Base-by-base conservation (phyloP, 441 rosid species). In the Macaranga tanarius region DNA sequence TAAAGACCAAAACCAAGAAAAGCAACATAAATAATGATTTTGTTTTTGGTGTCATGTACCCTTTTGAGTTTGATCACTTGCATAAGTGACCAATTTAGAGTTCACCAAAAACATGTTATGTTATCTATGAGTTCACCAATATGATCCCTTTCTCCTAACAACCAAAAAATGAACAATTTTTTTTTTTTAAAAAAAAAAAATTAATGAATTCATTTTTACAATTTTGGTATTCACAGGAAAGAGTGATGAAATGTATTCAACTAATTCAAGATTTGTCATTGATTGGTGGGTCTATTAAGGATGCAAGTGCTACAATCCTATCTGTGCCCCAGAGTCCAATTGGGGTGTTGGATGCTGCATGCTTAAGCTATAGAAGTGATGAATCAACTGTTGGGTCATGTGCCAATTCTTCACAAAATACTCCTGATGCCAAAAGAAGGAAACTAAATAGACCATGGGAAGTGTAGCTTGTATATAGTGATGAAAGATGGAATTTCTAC, bases 321-420 rank as follows among this genome's bases (percentile, higher is more conserved):
- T 74, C 83, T 12, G 79, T 85, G 77, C 95, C 95, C 0, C 87
- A 75, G 17, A 88, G 91, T 78, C 95, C 95, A 62, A 86, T 79
- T 10, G 90, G 95, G 73, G 92, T 90, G 62, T 72, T 90, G 72
- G 95, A 88, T 69, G 92, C 85, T 0, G 86, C 90, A 69, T 86
- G 92, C 83, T 75, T 90, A 82, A 88, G 91, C 88, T 87, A 84
- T 72, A 86, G 77, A 79, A 85, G 84, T 66, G 84, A 86, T 71
- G 86, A 84, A 61, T 71, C 82, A 9, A 42, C 84, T n/a, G 81
- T 63, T 67, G 89, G 81, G 57, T 81, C 84, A 65, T 77, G 80
- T 73, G 81, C 81, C 26, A 77, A 75, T 79, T 85, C 87, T 59
- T 80, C 87, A 62, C 82, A 75, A 2, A 77, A 28, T 17, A 71